Evolutionary conservation across 2,329 filamentous ascomycete species (phyloP).

Genomic region (Rhinocladiella similis): DNA sequence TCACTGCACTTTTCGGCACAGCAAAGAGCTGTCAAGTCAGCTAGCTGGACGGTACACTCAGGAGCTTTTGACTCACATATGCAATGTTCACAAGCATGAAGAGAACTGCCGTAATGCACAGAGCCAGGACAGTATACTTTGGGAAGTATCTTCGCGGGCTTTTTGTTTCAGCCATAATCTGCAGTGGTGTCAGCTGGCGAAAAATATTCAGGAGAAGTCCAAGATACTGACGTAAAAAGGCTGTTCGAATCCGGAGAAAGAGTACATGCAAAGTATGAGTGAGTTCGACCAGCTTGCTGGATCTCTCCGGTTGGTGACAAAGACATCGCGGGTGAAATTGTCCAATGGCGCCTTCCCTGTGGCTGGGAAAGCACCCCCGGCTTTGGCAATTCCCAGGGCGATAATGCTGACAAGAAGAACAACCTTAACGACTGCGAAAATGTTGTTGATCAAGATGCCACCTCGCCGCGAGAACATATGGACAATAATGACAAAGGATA

Average conservation of each 20-base stretch:
- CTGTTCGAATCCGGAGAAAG: constrained; percentile 46
- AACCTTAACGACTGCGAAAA: constrained; percentile 53
- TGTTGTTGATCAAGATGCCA: constrained; percentile 54
- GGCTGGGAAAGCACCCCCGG: constrained; percentile 25
- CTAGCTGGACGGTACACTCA: background rate
- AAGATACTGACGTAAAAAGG: constrained; percentile 41
- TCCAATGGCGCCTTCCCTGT: constrained; percentile 28
- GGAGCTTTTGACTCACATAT: constrained; percentile 43
- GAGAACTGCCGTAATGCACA: constrained; percentile 36
- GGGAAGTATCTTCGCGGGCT: constrained; percentile 41
- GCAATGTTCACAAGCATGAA: constrained; percentile 43
- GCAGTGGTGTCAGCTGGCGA: background rate
- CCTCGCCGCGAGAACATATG: constrained; percentile 51
- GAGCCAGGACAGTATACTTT: constrained; percentile 35
- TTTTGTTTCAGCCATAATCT: constrained; percentile 42
- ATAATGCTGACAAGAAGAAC: constrained; percentile 50
- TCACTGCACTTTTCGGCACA: constrained; percentile 7
- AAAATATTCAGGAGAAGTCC: background rate
- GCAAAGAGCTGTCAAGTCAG: constrained; percentile 14
- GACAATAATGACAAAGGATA: constrained; percentile 48
- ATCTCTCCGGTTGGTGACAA: constrained; percentile 24
- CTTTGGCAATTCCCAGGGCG: constrained; percentile 37
- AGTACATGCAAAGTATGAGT: constrained; percentile 29
- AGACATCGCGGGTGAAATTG: constrained; percentile 33
- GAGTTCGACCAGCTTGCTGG: constrained; percentile 35